Conservation (phyloP, 2,329 filamentous ascomycete species). For the Hypomyces perniciosus region DNA sequence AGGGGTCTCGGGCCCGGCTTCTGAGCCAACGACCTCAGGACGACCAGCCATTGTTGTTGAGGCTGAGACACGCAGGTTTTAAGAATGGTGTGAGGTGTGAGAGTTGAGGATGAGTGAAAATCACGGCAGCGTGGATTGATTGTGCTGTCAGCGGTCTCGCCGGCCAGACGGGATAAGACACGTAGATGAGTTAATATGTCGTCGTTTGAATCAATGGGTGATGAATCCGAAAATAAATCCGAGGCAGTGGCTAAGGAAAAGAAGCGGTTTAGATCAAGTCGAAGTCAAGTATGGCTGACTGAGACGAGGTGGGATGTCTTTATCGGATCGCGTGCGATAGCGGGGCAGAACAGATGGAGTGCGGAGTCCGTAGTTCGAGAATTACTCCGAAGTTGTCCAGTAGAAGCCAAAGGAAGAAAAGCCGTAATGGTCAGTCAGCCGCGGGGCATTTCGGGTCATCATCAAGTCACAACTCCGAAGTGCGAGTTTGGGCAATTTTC, state of each 20-base stretch:
- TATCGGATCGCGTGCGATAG: not conserved
- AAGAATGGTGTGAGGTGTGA: not conserved
- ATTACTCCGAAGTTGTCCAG: too few relatives aligned
- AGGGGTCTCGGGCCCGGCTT: slow-evolving; percentile 66
- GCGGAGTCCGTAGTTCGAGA: too few relatives aligned
- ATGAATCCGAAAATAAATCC: too few relatives aligned
- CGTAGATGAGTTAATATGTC: too few relatives aligned
- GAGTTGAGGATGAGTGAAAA: not conserved
- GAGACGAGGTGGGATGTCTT: not conserved
- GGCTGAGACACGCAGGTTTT: not conserved
- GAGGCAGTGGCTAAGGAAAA: not conserved
- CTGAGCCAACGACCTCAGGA: slow-evolving; percentile 66
- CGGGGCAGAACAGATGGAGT: not conserved
- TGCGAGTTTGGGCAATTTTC: too few relatives aligned
- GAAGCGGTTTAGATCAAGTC: not conserved
- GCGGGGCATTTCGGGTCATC: too few relatives aligned
- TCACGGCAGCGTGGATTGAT: not conserved
- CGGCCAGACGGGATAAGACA: too few relatives aligned
- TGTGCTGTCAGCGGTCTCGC: too few relatives aligned
- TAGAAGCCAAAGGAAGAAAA: too few relatives aligned
- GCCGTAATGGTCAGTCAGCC: too few relatives aligned
- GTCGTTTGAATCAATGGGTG: not conserved
- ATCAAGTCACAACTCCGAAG: too few relatives aligned
- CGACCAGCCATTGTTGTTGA: slow-evolving; percentile 36
- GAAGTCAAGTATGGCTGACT: not conserved